Base-by-base conservation (phyloP, 257 asterid species). In the Handroanthus guayacan region DNA sequence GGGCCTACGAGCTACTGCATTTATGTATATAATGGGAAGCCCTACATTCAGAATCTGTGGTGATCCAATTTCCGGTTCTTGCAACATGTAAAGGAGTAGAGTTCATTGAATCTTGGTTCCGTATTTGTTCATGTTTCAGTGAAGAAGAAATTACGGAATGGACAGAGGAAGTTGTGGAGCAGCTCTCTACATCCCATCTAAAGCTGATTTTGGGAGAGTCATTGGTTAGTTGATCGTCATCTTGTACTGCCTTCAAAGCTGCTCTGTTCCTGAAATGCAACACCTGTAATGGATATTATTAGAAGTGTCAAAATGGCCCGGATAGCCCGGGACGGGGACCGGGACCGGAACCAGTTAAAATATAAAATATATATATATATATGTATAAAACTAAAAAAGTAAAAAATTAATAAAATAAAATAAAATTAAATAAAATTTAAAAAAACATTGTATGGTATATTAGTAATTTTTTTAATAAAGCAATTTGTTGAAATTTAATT, bases 41-140 rank as follows among this genome's bases (percentile, higher is more conserved):
- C 91, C 83, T 81, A 93, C 98, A 93, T 76, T 93, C 98, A 63
- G 96, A 82, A 81, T 93, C 96, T 0, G 98, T 88, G 62, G 93
- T 91, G 83, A 93, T 86, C 98, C 98, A 93, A 31, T 82, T 91
- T 54, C 92, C 92, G 0, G 76, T 34, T 55, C 87, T 81, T 38
- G 70, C 77, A 43, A 66, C 74, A 61, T 78, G 87, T 11, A 78
- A 31, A 3, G 91, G 89, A 52, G 91, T 86, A 9, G 92, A 75
- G 51, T 66, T 82, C 2, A 75, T 1, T 25, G 91, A 88, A 55
- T 81, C 69, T 8, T 48, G 6, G 25, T 75, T 73, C 17, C 31
- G 50, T 12, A 72, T 56, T 3, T 51, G 85, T 1, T 83, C 83
- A 50, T 76, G 78, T 47, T 76, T 79, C 18, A 76, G 25, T 0